Conservation (phyloP, 2,329 filamentous ascomycete genomes). For the Ophiocordyceps sinensis region DNA sequence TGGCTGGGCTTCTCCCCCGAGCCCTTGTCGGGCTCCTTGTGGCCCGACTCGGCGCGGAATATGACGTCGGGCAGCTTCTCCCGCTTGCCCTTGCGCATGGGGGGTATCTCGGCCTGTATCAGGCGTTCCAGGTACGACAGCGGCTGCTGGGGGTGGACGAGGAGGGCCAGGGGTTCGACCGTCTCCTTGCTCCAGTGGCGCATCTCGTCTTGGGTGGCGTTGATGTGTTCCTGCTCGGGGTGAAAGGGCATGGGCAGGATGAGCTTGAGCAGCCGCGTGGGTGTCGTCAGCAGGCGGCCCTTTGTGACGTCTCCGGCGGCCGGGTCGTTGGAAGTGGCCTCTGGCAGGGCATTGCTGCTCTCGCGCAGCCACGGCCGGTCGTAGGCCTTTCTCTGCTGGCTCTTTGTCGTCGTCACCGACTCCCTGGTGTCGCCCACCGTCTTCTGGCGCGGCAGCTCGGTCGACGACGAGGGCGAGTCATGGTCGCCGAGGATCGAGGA, state of each 20-base stretch:
- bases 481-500: neutral
- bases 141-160: constrained; percentile 81
- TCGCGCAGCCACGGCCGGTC: constrained; percentile 53
- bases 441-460: neutral
- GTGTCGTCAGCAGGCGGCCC: constrained; percentile 69
- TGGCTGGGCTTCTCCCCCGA: constrained; percentile 12
- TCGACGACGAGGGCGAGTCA: neutral
- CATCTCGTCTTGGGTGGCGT: constrained; percentile 22
- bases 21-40: constrained; percentile 27
- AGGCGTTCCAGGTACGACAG: constrained; percentile 80
- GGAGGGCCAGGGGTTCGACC: constrained; percentile 71
- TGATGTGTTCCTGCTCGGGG: constrained; percentile 23
- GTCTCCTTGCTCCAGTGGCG: constrained; percentile 16
- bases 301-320: constrained; percentile 11
- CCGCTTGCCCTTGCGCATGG: constrained; percentile 46
- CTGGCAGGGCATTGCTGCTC: constrained; percentile 30
- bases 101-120: constrained; percentile 75
- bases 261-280: constrained; percentile 65
- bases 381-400: constrained; percentile 38
- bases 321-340: constrained; percentile 13
- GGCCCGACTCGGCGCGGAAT: constrained; percentile 65
- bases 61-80: constrained; percentile 60
- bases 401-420: neutral
- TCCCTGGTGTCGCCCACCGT: neutral
- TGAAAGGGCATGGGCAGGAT: constrained; percentile 53